These are phyloP conservation scores for Lineolata rhizophorae DNA, from an alignment of 495 filamentous ascomycete species.

Conservation along the genomic window DNA sequence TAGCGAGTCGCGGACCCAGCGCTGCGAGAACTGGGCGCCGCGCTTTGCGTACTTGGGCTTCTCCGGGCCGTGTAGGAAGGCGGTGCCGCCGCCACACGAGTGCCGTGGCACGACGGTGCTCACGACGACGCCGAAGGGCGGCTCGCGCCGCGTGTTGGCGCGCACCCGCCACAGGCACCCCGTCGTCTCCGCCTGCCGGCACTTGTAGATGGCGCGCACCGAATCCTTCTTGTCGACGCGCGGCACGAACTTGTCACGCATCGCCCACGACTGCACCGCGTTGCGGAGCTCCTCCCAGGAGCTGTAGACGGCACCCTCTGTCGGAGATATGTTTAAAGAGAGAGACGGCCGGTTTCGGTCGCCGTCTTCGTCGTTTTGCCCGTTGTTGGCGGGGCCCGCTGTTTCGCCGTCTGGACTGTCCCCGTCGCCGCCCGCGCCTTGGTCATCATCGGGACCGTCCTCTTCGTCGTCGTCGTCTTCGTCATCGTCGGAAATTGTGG, in stretches of 20 bases:
- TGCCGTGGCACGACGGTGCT: not conserved
- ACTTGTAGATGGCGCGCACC: constrained; percentile 1
- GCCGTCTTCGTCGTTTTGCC: too few species aligned
- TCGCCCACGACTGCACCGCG: constrained; percentile 4
- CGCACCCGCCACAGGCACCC: constrained; percentile 4
- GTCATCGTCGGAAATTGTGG: too few species aligned
- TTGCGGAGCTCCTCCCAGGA: constrained; percentile 2
- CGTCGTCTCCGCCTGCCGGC: not conserved
- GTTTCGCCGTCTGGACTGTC: not conserved
- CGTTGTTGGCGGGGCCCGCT: too few species aligned
- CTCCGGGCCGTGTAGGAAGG: not conserved
- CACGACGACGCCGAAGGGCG: not conserved
- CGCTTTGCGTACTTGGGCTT: constrained; percentile 2
- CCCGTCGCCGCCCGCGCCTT: too few species aligned
- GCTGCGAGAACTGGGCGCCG: constrained; percentile 5
- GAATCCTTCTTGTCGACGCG: constrained; percentile 4
- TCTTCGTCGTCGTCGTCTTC: too few species aligned
- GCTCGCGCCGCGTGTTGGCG: constrained; percentile 2
- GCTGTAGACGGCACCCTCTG: not conserved
- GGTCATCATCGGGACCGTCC: too few species aligned
- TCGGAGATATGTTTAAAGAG: too few species aligned
- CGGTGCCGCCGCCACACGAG: not conserved
- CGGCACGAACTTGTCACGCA: constrained; percentile 4
- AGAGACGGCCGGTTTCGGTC: too few species aligned
- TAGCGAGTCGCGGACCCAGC: constrained; percentile 3